Base-by-base conservation (phyloP, 2,329 filamentous ascomycete genomes). In the Claviceps pazoutovae region DNA sequence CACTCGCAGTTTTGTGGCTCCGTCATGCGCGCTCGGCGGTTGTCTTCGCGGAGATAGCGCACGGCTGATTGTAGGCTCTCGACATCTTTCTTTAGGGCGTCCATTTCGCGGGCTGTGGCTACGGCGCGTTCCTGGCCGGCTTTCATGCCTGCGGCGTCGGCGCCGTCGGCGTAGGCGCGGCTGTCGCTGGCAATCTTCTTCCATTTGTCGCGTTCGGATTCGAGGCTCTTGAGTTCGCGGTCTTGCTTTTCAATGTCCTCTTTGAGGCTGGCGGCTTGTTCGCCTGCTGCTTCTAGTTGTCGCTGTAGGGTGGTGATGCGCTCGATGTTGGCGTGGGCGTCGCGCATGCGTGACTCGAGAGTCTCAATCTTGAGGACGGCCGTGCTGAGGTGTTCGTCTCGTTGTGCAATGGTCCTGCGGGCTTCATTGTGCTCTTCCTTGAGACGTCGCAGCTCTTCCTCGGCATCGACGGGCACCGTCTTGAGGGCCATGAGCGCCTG, bases 361-460 rank as follows among this genome's bases (percentile, higher is more conserved):
- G 93, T 87, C 67, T 96, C 91, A 58, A 96, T 95, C 66, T 93
- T 90, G 58, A 96, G 84, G n/a, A 84, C 79, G 23, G 87, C 78
- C 53, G 94, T 91, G 65, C 94, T 89, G 50, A 95, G 79, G 38
- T 84, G 83, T 64, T 90, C 86, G 57, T 95, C 88, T 56, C 84
- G 82, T 56, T 83, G 77, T 1, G 84, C 81, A 53, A 88, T 76
- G 3, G 79, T 75, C 51, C 84, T 82, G 3, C 86, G 84, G 19
- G 85, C 82, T 61, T 91, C 87, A 57, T 83, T 81, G 57, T 93
- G 79, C 58, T 91, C 84, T 50, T 90, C 86, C 60, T 84, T 88
- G 53, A 95, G 73, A 19, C 83, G 81, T 6, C 84, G 80, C 51
- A 96, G 77, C 64, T 95, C 87, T 61, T 91, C 86, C 62, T 95